phyloP scores from a whole-genome alignment of 1,284 basidiomycete species.

The Cystobasidiaceae sp. region DNA sequence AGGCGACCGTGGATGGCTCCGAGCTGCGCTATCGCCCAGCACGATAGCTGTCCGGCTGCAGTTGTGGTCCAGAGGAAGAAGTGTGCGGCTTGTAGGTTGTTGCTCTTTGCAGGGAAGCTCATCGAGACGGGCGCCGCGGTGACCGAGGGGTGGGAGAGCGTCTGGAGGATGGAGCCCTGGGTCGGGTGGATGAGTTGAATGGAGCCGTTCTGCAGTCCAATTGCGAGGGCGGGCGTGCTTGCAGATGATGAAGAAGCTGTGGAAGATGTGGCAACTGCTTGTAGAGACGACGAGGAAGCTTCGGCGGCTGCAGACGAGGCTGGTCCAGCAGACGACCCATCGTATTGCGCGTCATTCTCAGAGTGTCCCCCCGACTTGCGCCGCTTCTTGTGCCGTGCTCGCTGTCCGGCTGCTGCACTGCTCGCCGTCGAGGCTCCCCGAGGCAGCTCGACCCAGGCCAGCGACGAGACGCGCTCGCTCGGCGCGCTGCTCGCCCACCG shows the following conservation, averaged over 20 bases:
- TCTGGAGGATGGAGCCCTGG: constrained; percentile 11
- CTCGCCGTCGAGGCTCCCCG: neutral
- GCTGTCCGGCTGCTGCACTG: neutral
- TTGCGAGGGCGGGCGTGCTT: neutral
- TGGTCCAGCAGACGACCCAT: neutral
- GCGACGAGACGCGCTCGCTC: neutral
- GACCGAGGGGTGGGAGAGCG: constrained; percentile 16
- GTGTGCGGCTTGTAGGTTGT: neutral
- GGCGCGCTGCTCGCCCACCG: constrained; percentile 18
- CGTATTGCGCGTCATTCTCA: neutral
- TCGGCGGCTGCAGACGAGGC: neutral
- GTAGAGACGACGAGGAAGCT: neutral
- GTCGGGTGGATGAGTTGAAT: constrained; percentile 16
- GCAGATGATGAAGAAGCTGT: neutral
- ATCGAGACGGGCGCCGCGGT: neutral
- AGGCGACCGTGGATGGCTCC: neutral
- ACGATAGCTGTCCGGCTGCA: constrained; percentile 1
- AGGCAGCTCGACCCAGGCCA: constrained; percentile 21
- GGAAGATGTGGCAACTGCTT: neutral
- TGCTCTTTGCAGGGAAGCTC: neutral
- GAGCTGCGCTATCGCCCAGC: constrained; percentile 8
- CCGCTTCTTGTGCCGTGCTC: constrained; percentile 4
- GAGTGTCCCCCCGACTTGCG: neutral
- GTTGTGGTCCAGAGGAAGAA: constrained; percentile 13
- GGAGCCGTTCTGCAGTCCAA: constrained; percentile 7